These are phyloP conservation scores for Ceratobasidium sp. DNA, from an alignment of 1,284 basidiomycete species.

Conservation along the genomic window DNA sequence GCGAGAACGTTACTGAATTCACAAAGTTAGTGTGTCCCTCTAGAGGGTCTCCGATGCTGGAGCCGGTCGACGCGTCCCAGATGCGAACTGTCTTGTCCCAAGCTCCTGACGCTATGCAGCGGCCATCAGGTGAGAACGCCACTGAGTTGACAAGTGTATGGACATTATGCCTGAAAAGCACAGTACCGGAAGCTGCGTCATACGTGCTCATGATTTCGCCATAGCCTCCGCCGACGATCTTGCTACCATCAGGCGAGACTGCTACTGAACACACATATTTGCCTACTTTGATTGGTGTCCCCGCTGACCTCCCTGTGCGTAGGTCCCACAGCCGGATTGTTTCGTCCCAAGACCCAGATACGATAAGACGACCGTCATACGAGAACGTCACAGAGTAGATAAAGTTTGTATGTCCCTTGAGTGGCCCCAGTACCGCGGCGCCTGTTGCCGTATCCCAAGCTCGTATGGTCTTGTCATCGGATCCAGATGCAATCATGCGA, in stretches of 20 bases:
- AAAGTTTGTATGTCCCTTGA: background rate
- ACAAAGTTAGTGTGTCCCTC: background rate
- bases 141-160: conserved; percentile 74
- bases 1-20: background rate
- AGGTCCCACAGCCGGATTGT: conserved; percentile 40
- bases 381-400: conserved; percentile 40
- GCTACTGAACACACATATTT: background rate
- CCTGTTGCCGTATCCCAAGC: conserved; percentile 18
- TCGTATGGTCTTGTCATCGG: conserved; percentile 2
- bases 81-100: background rate
- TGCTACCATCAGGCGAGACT: conserved; percentile 34
- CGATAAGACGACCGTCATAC: conserved; percentile 18
- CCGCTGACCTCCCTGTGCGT: background rate
- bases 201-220: conserved; percentile 1
- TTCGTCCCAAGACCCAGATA: conserved; percentile 33
- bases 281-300: background rate
- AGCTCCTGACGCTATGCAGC: conserved; percentile 53
- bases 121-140: conserved; percentile 84
- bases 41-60: background rate
- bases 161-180: background rate
- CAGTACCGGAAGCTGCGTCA: background rate
- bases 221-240: background rate
- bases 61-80: background rate
- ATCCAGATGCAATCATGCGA: conserved; percentile 21
- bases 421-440: background rate